These are phyloP conservation scores for Dichotomopilus funicola DNA, from an alignment of 2,329 filamentous ascomycete species.

Conservation along the genomic window DNA sequence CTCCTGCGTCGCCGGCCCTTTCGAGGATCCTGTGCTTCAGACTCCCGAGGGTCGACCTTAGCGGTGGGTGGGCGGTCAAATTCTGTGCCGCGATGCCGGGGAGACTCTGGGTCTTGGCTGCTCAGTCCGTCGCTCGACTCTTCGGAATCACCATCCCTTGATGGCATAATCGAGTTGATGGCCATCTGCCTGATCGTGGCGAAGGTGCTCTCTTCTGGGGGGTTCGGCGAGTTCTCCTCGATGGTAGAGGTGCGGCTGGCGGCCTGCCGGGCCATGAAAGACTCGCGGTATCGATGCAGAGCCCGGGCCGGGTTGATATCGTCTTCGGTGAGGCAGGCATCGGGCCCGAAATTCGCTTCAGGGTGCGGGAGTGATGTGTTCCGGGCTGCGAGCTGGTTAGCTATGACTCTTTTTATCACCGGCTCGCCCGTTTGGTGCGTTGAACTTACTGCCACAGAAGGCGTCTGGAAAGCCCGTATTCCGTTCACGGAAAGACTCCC, in stretches of 20 bases:
- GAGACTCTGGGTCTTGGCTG: constrained; percentile 11
- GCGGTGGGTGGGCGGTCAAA: neutral
- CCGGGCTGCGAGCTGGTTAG: constrained; percentile 29
- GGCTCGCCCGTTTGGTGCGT: neutral
- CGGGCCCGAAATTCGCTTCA: constrained; percentile 51
- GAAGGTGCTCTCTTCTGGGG: constrained; percentile 4
- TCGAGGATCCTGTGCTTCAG: neutral
- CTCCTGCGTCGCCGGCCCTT: neutral
- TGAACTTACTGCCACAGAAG: constrained; percentile 39
- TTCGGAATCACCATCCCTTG: constrained; percentile 8
- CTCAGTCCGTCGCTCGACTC: constrained; percentile 12
- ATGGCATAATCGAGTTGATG: constrained; percentile 13
- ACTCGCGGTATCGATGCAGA: constrained; percentile 38
- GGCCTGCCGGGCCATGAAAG: constrained; percentile 32
- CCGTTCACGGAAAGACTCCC: constrained; percentile 22
- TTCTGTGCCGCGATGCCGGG: neutral
- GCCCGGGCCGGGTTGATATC: constrained; percentile 42
- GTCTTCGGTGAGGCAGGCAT: constrained; percentile 50
- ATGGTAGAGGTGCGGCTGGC: constrained; percentile 6
- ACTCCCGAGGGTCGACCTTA: neutral
- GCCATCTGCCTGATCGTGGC: constrained; percentile 15
- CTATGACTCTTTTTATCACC: neutral
- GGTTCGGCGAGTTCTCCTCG: neutral
- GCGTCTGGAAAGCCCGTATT: constrained; percentile 49
- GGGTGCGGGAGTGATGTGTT: constrained; percentile 59